A percentile compares a stretch with the other conserved stretches of the same genome.
Conservation (phyloP, 2,329 filamentous ascomycete species). For the Coniochaeta pulveracea region DNA sequence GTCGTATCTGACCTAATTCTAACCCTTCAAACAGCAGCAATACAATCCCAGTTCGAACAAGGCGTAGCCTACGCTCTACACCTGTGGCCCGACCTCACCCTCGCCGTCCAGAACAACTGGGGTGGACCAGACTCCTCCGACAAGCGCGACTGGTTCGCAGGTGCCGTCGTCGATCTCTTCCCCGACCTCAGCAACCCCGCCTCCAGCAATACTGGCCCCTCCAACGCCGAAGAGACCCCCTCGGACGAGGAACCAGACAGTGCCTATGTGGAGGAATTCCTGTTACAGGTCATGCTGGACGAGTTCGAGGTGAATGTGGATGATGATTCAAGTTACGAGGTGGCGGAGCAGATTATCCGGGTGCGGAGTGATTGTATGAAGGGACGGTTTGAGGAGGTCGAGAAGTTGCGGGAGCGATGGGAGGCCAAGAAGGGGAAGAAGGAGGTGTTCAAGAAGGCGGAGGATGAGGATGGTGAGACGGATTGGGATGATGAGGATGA, state of each 20-base stretch:
- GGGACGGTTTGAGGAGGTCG: constrained; percentile 55
- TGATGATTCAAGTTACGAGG: constrained; percentile 69
- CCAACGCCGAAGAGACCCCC: too few species aligned
- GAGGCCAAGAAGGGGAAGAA: constrained; percentile 48
- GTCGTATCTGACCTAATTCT: too few species aligned
- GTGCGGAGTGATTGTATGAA: constrained; percentile 52
- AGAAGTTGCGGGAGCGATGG: constrained; percentile 52
- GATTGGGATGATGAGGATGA: constrained; percentile 47
- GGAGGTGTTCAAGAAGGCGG: constrained; percentile 44
- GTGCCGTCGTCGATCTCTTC: constrained; percentile 74
- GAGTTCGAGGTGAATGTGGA: constrained; percentile 92
- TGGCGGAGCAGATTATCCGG: constrained; percentile 62
- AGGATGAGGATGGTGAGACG: constrained; percentile 44
- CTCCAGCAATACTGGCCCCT: constrained; percentile 10
- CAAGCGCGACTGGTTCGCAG: constrained; percentile 95
- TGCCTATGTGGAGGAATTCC: constrained; percentile 71
- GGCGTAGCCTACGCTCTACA: constrained; percentile 75
- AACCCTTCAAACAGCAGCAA: constrained; percentile 27
- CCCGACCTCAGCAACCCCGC: constrained; percentile 42
- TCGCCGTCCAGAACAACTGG: constrained; percentile 81
- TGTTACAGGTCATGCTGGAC: constrained; percentile 86
- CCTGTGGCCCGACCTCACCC: constrained; percentile 77
- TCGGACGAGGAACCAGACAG: constrained; percentile 51
- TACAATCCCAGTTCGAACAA: constrained; percentile 66
- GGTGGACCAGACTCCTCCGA: constrained; percentile 72